Evolutionary conservation across 2,329 filamentous ascomycete species (phyloP).

Genomic region (Fusarium irregulare): DNA sequence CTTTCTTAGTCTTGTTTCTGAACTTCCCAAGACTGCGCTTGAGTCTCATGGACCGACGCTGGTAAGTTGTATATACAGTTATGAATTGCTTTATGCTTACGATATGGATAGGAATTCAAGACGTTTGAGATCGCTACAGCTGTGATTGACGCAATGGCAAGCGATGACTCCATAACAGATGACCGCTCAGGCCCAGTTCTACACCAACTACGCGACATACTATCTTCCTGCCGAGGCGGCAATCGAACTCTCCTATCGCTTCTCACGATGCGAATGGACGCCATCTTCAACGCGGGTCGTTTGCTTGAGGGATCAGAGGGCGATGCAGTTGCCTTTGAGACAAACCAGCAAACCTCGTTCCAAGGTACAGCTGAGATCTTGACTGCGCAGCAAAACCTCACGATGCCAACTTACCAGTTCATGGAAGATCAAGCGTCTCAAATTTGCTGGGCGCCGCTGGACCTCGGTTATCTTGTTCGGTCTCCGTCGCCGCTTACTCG

Average conservation of each 20-base stretch:
- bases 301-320: slow-evolving; percentile 21
- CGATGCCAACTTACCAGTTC: slow-evolving; percentile 44
- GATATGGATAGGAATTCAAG: slow-evolving; percentile 52
- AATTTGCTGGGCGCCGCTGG: slow-evolving; percentile 44
- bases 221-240: slow-evolving; percentile 57
- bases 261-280: slow-evolving; percentile 48
- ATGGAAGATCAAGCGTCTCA: slow-evolving; percentile 44
- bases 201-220: slow-evolving; percentile 52
- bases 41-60: slow-evolving; percentile 63
- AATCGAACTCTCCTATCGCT: slow-evolving; percentile 55
- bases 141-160: slow-evolving; percentile 55
- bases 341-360: slow-evolving; percentile 25
- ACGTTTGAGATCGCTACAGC: slow-evolving; percentile 60
- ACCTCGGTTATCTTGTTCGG: slow-evolving; percentile 43
- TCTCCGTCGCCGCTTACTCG: slow-evolving; percentile 45
- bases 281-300: slow-evolving; percentile 34
- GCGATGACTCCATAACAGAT: slow-evolving; percentile 36
- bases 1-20: slow-evolving; percentile 56
- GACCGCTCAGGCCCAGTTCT: slow-evolving; percentile 52
- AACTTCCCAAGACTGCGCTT: slow-evolving; percentile 58
- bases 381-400: slow-evolving; percentile 30
- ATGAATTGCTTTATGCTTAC: neutral
- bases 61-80: slow-evolving; percentile 22
- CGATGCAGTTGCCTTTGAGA: slow-evolving; percentile 20
- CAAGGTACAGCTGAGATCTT: slow-evolving; percentile 31